Evolutionary conservation across 768 basidiomycete genomes (phyloP).

Genomic region (Hygrocybe coccinea): DNA sequence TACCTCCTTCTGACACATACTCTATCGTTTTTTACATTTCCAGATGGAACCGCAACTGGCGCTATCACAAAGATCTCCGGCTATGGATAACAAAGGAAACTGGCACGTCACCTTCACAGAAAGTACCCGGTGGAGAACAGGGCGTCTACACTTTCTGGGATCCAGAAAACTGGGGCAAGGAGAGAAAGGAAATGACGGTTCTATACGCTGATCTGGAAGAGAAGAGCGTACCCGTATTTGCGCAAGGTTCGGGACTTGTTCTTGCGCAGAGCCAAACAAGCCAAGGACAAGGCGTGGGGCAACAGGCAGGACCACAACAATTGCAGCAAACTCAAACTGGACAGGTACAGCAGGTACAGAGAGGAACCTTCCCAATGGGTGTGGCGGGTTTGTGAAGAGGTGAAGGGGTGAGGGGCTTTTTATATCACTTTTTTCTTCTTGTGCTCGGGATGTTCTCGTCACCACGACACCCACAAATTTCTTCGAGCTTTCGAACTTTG

Average conservation of each 20-base stretch:
- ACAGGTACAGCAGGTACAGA: conserved; percentile 32
- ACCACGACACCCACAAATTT: conserved; percentile 8
- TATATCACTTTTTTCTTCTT: conserved; percentile 14
- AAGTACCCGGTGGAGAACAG: conserved; percentile 76
- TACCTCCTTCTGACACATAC: not conserved
- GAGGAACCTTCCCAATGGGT: conserved; percentile 49
- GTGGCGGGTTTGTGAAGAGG: conserved; percentile 42
- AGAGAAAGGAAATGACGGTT: conserved; percentile 73
- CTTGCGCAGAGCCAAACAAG: conserved; percentile 30
- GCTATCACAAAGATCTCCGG: conserved; percentile 89
- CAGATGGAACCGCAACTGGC: conserved; percentile 93
- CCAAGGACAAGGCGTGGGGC: conserved; percentile 40
- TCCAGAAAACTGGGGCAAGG: conserved; percentile 71
- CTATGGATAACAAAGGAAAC: conserved; percentile 86
- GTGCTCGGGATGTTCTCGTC: conserved; percentile 5
- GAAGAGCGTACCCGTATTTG: conserved; percentile 61
- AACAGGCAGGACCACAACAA: conserved; percentile 23
- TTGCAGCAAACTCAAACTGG: conserved; percentile 24
- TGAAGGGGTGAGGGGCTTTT: conserved; percentile 6
- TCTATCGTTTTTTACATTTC: not conserved
- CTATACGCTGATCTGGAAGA: conserved; percentile 72
- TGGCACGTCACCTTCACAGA: conserved; percentile 68
- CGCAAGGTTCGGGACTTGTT: conserved; percentile 44
- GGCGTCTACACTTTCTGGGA: conserved; percentile 92
- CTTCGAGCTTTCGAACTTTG: conserved; percentile 11